Base-by-base conservation (phyloP, 2,329 filamentous ascomycete genomes). In the Fusarium caatingaense region DNA sequence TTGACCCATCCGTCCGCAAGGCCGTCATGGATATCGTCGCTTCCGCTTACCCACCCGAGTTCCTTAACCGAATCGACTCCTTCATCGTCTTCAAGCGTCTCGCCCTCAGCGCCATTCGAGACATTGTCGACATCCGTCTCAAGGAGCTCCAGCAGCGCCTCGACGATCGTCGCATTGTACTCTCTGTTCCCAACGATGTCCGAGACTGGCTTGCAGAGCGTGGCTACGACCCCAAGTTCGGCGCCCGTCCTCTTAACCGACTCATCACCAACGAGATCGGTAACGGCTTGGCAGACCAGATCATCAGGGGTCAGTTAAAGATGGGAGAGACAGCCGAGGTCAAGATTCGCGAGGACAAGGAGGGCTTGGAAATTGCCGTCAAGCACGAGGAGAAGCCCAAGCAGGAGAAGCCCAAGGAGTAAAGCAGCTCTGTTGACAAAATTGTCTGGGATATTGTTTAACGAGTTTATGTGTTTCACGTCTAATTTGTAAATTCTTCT, bases 61-160 rank as follows among this genome's bases (percentile, higher is more conserved):
- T 98, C 85, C 87, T 98, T 69, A 98, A 99, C 82, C 89, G 96
- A 21, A 93, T 98, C 68, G 95, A 98, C 80, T 95, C 97, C 66
- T 98, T 98, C 83, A 98, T 98, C 78, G 84, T 98, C 76, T 98
- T 98, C 86, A 95, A 94, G 81, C 89, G 95, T 11, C 87, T 98
- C 4, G 93, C 93, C 1, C 87, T 86, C 30, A 84, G 86, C 20
- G 94, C 95, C 18, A 86, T 98, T 60, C 87, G 93, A 30, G 94
- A 97, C 76, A 98, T 98, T 69, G 94, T 98, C 50, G 93, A 98
- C 76, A 98, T 98, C 69, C 89, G 96, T 32, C 85, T 98, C 49
- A 88, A 86, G 66, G 96, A 98, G 81, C 85, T 98, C 10, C 94
- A 98, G 80, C 82, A 83, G 55, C 89, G 94, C 42, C 88, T 98